Base-by-base conservation (phyloP, 495 filamentous ascomycete genomes). In the Aspergillus heteromorphus region DNA sequence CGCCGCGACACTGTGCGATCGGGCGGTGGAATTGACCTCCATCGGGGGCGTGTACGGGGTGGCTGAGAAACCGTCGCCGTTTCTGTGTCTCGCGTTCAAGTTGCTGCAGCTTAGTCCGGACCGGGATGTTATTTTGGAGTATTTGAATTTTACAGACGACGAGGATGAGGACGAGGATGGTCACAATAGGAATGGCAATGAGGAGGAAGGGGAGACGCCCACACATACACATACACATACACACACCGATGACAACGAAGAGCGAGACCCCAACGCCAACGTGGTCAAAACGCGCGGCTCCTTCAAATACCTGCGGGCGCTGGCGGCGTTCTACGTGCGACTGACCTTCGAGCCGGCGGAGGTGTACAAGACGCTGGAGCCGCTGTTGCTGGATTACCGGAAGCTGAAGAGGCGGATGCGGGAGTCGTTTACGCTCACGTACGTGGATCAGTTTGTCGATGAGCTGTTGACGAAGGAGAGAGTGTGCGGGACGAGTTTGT, bases 51-150 rank as follows among this genome's bases (percentile, higher is more conserved):
- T 88, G 10, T 90, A 89, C 65, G 89, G 89, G 47, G 79, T 82
- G 27, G 77, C 82, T 30, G 91, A 95, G 65, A 87, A 87, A 57
- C 91, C 93, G 0, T 87, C 87, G 0, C 92, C 92, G 0, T 99
- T 99, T 62, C 82, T 99, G 16, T 99, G 93, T 63, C 83, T 99
- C 11, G 86, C 84, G 23, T 96, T 97, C 73, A 99, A 99, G 76
- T 76, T 99, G 19, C 80, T 97, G 14, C 91, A 96, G 70, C 80
- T 99, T 19, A 83, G 83, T 48, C 95, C 93, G 4, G 76, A 80
- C 43, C 83, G 85, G 56, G 87, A 87, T 48, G 81, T 97, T 40
- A 72, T 99, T n/a, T 66, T 83, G 29, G 87, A 88, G 61, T 95
- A 96, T 61, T 73, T 99, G 48, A 66, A 82, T 40, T 87, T 81